Base-by-base conservation (phyloP, 106 monocot species). In the Triglochin maritima region DNA sequence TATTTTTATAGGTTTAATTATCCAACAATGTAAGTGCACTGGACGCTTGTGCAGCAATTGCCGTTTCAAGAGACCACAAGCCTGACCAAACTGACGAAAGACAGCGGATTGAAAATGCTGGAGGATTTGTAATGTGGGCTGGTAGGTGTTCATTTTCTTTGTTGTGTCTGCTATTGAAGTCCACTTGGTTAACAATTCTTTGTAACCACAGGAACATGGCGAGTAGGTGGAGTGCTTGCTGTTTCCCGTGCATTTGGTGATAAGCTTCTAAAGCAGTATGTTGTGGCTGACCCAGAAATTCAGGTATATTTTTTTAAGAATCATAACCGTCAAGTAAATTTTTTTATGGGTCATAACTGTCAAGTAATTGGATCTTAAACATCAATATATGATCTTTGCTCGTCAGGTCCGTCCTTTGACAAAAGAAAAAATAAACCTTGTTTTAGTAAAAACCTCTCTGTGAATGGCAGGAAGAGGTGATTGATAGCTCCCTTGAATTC, bases 51-150 rank as follows among this genome's bases (percentile, higher is more conserved):
- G 69, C 85, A 93, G 92, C 92, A 41, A 81, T 93, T 46, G 93
- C 93, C 49, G 88, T 88, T 57, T 88, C 93, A 55, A 65, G 86
- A 63, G 88, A 93, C 71, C 93, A 93, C 76, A 93, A 93, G 59
- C 93, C 93, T 47, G 86, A 93, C 72, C 88, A 86, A 74, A 71
- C 75, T 12, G 93, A 93, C 60, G 93, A 93, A 74, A 74, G 88
- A 46, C 85, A 83, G 69, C 66, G 88, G 46, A 93, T 93, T 46
- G 93, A 93, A 66, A 78, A 88, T 12, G 93, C 93, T 44, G 93
- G 88, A 72, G 93, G 93, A 13, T 93, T 93, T 80, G 93, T 93
- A 11, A 88, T 93, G 83, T 93, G 93, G 88, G 93, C 88, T 41
- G 93, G 92, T 93, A 83, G 45, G 4, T 70, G 47, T 17, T 49